Base-by-base conservation (phyloP, 2,329 filamentous ascomycete genomes). In the Didymella exigua region DNA sequence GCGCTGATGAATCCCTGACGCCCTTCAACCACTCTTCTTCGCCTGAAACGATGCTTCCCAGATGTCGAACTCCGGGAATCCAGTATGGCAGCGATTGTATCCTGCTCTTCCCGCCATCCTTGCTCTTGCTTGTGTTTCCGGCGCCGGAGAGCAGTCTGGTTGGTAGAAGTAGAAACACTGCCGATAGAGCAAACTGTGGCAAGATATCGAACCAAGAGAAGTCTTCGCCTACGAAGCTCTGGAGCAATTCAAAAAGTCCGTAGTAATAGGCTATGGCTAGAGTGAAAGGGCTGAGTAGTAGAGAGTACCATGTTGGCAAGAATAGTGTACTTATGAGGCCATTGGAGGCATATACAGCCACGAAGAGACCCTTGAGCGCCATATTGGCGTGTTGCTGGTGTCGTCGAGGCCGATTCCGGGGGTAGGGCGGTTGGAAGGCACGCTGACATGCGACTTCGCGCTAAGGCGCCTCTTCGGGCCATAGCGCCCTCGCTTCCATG, bases 11-110 rank as follows among this genome's bases (percentile, higher is more conserved):
- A 43, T 72, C 75, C 19, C 71, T 70, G 13, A 80, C 68, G 45
- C 71, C 72, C 33, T 71, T 70, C 56, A 83, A 66, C 60, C 82
- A 80, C 10, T 64, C 62, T 34, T 79, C 72, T 43, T 78, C 77
- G 34, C 79, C 68, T 63, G 79, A 75, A 18, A 78, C 69, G 60
- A 79, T 74, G 60, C 85, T 81, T 18, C 81, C 62, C 6, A 79
- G 76, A 74, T 88, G 83, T 33, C 84, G 82, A 8, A 87, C 30
- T 46, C 81, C 76, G 1, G 85, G 85, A 7, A 87, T 68, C 82
- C 83, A 88, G 70, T 87, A 87, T 24, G 84, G 83, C 19, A 81
- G 60, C 51, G 77, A 70, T 67, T 80, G 80, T 56, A 83, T 77
- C 49, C 71, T 72, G 60, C 66, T 70, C 68, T 66, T 68, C 66